phyloP scores from a whole-genome alignment of 805 yeast species.

The Vanderwaltozyma yarrowii region DNA sequence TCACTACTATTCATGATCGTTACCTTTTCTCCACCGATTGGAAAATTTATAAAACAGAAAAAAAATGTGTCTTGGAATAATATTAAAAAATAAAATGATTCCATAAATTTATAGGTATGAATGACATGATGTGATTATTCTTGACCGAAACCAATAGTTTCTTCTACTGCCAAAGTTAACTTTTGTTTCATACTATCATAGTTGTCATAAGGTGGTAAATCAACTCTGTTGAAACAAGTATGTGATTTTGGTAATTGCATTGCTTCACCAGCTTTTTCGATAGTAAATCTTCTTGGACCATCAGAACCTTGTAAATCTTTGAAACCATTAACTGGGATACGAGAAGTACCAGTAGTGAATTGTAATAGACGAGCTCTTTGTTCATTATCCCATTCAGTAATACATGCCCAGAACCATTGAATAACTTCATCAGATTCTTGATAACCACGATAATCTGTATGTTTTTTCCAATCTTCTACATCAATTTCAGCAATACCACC shows the following conservation, averaged over 20 bases:
- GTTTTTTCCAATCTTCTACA: constrained; percentile 98
- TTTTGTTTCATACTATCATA: constrained; percentile 80
- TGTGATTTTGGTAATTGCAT: constrained; percentile 93
- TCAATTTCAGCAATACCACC: constrained; percentile 99
- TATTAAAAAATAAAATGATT: neutral
- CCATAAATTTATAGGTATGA: neutral
- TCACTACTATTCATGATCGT: neutral
- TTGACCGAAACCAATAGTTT: constrained; percentile 98
- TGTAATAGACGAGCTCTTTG: constrained; percentile 92
- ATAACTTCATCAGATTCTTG: constrained; percentile 93
- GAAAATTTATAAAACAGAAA: neutral
- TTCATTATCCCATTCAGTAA: constrained; percentile 90
- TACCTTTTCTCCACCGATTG: neutral
- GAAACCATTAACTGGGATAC: constrained; percentile 98
- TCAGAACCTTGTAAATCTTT: constrained; percentile 98
- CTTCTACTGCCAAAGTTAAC: constrained; percentile 92
- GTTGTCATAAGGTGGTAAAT: constrained; percentile 86
- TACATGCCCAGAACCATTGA: constrained; percentile 98
- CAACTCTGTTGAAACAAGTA: constrained; percentile 98
- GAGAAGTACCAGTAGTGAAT: constrained; percentile 97
- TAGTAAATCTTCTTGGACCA: constrained; percentile 98
- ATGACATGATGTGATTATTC: constrained; percentile 38
- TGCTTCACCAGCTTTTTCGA: constrained; percentile 91
- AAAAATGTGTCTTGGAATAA: neutral
- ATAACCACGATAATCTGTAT: constrained; percentile 97